These are phyloP conservation scores for Taphrina pruni DNA, from an alignment of 1,139 yeast species.

Conservation along the genomic window DNA sequence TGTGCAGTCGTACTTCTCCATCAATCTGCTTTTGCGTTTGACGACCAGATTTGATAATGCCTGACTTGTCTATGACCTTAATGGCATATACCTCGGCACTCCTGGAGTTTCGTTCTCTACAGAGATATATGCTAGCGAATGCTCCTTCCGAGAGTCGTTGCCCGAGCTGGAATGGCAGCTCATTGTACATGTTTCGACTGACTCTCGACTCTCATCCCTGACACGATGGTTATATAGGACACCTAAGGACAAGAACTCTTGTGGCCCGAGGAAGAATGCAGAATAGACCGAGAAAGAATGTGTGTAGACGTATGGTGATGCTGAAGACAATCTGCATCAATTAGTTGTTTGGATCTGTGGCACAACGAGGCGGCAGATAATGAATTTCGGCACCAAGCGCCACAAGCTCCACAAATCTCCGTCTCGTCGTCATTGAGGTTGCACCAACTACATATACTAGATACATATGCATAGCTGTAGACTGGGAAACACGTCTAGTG, in stretches of 20 bases:
- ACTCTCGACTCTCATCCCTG: not conserved
- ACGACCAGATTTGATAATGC: slow-evolving; percentile 57
- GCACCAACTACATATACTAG: not conserved
- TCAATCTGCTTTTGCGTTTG: slow-evolving; percentile 57
- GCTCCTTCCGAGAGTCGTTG: slow-evolving; percentile 31
- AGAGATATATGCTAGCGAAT: slow-evolving; percentile 25
- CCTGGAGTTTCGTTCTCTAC: slow-evolving; percentile 3
- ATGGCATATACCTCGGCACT: slow-evolving; percentile 57
- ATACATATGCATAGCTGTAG: too few relatives aligned
- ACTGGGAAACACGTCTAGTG: too few relatives aligned
- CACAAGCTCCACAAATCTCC: slow-evolving; percentile 4
- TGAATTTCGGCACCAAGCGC: not conserved
- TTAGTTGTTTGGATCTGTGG: not conserved
- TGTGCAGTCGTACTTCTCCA: slow-evolving; percentile 62
- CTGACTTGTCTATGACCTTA: slow-evolving; percentile 61
- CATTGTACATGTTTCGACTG: slow-evolving; percentile 5
- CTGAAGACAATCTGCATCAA: too few relatives aligned
- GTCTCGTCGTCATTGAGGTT: not conserved
- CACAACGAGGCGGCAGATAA: not conserved
- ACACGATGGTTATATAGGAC: too few relatives aligned
- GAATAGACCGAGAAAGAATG: not conserved
- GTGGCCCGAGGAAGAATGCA: too few relatives aligned
- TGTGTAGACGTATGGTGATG: too few relatives aligned
- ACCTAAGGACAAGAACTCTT: too few relatives aligned
- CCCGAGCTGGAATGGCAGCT: slow-evolving; percentile 31